These are phyloP conservation scores for Escallonia rubra DNA, from an alignment of 129 eudicot species.

Conservation along the genomic window DNA sequence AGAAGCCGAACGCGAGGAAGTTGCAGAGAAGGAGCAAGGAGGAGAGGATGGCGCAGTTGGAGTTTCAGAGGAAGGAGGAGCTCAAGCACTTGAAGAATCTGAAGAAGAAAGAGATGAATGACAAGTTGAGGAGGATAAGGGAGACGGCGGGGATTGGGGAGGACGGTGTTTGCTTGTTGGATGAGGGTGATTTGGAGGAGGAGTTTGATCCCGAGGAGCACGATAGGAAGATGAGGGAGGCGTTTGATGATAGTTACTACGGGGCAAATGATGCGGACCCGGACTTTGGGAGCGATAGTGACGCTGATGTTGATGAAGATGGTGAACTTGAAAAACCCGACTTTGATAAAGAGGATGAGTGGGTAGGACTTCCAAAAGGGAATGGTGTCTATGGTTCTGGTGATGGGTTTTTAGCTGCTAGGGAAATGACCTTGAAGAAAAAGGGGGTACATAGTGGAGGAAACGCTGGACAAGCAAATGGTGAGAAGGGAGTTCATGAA, in stretches of 20 bases:
- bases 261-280: constrained; percentile 73
- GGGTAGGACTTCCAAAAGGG: constrained; percentile 72
- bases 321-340: constrained; percentile 62
- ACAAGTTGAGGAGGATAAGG: constrained; percentile 65
- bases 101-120: constrained; percentile 80
- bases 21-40: constrained; percentile 79
- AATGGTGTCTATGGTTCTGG: constrained; percentile 35
- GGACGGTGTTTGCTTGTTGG: constrained; percentile 32
- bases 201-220: constrained; percentile 78
- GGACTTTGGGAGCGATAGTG: constrained; percentile 56
- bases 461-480: constrained; percentile 9
- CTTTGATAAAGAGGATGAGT: constrained; percentile 76
- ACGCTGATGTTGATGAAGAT: constrained; percentile 66
- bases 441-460: constrained; percentile 12
- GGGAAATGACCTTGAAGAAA: constrained; percentile 35
- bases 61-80: constrained; percentile 70
- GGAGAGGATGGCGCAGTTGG: constrained; percentile 64
- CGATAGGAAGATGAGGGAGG: constrained; percentile 72
- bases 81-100: constrained; percentile 79
- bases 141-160: constrained; percentile 63
- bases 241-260: constrained; percentile 65
- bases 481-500: constrained; percentile 18
- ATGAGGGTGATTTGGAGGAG: constrained; percentile 66
- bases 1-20: constrained; percentile 67
- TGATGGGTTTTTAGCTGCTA: constrained; percentile 47